Evolutionary conservation across 1,139 yeast species (phyloP).

Genomic region (Geotrichum aggregatum): DNA sequence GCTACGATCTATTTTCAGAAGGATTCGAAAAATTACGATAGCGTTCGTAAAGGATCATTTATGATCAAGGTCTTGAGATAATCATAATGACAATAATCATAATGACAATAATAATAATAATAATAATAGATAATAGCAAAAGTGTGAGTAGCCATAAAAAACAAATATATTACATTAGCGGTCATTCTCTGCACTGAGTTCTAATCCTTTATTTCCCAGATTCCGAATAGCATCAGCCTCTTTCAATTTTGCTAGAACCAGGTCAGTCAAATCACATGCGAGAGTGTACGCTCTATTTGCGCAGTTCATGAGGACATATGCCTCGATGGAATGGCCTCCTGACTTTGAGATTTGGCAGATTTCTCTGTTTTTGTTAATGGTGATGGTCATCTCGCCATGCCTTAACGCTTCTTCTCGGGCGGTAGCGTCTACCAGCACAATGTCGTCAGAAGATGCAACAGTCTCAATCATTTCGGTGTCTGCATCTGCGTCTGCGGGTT

Average conservation of each 20-base stretch:
- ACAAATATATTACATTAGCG: constrained; percentile 22
- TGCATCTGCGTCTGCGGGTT: constrained; percentile 19
- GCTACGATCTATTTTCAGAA: too few relatives aligned
- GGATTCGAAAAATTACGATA: too few relatives aligned
- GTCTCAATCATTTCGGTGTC: constrained; percentile 38
- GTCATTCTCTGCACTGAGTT: constrained; percentile 37
- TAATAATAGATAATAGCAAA: not conserved
- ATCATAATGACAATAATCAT: too few relatives aligned
- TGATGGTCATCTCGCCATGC: constrained; percentile 76
- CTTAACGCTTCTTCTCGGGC: constrained; percentile 71
- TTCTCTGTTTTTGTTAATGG: constrained; percentile 85
- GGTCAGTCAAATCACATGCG: constrained; percentile 61
- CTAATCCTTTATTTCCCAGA: constrained; percentile 34
- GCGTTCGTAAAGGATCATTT: too few relatives aligned
- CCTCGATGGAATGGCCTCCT: constrained; percentile 86
- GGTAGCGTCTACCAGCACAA: constrained; percentile 72
- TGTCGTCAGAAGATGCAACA: constrained; percentile 44
- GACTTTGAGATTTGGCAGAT: constrained; percentile 84
- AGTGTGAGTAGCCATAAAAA: not conserved
- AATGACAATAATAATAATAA: too few relatives aligned
- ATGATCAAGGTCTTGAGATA: too few relatives aligned
- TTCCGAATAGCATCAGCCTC: constrained; percentile 47
- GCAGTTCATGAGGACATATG: constrained; percentile 63
- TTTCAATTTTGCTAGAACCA: constrained; percentile 55
- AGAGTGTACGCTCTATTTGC: constrained; percentile 60